These are phyloP conservation scores for Xenosphaeropsis pyriputrescens DNA, from an alignment of 2,329 filamentous ascomycete genomes.

Conservation along the genomic window DNA sequence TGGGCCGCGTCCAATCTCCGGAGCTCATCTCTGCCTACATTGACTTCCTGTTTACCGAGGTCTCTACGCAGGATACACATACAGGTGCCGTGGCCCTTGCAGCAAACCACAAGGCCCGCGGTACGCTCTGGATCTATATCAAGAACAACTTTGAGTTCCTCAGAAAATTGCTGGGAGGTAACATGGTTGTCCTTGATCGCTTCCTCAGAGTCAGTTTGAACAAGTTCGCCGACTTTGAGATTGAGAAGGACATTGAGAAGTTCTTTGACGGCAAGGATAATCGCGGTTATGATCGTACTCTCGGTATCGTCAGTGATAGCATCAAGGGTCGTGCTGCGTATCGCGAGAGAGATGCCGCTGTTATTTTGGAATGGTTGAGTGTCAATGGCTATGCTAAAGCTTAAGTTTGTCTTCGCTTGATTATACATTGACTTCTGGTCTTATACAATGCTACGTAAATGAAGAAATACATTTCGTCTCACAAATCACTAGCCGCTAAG, in stretches of 20 bases:
- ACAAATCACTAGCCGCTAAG: too few relatives aligned
- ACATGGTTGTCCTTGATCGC: conserved; percentile 79
- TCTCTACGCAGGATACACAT: conserved; percentile 79
- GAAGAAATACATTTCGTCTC: too few relatives aligned
- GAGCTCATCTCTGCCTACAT: conserved; percentile 54
- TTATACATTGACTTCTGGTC: too few relatives aligned
- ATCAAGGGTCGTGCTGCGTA: conserved; percentile 76
- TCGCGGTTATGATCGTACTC: conserved; percentile 68
- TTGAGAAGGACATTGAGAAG: conserved; percentile 59
- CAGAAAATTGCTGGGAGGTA: conserved; percentile 55
- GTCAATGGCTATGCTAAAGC: conserved; percentile 39
- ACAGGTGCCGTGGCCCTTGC: conserved; percentile 61
- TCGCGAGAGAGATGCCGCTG: conserved; percentile 57
- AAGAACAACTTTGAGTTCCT: conserved; percentile 70
- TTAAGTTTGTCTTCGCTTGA: not conserved
- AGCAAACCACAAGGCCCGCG: conserved; percentile 57
- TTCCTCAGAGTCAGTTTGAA: conserved; percentile 68
- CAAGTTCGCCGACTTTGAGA: conserved; percentile 59
- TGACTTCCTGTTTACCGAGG: conserved; percentile 68
- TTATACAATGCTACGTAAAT: too few relatives aligned
- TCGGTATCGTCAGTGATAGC: conserved; percentile 75
- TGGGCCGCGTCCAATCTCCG: conserved; percentile 53
- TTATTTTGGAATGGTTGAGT: conserved; percentile 67
- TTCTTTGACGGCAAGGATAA: conserved; percentile 88
- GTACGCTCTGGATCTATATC: conserved; percentile 71